Percentiles rank a stretch among this genome's conserved stretches.
phyloP scores from a whole-genome alignment of 1,139 yeast species.

The Hemisphaericaspora xylanilytica region DNA sequence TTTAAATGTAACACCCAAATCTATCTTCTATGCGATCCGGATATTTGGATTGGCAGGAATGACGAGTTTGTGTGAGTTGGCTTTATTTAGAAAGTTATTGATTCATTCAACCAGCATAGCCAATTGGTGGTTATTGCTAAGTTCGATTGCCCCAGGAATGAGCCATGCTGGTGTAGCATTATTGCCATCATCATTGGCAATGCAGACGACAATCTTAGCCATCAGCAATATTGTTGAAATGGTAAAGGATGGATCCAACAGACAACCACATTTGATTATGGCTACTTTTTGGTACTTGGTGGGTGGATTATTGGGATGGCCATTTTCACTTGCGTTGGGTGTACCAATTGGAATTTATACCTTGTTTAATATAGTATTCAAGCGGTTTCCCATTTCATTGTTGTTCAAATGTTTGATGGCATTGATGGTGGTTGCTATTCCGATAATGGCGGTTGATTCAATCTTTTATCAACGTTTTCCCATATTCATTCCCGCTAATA shows the following conservation, averaged over 20 bases:
- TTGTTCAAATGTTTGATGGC: constrained; percentile 17
- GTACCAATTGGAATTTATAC: constrained; percentile 53
- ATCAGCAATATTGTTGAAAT: constrained; percentile 37
- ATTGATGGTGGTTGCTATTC: constrained; percentile 27
- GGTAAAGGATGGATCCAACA: not conserved
- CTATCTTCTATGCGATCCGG: constrained; percentile 54
- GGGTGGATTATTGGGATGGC: constrained; percentile 91
- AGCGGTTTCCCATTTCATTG: constrained; percentile 10
- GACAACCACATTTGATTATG: constrained; percentile 13
- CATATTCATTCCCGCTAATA: constrained; percentile 75
- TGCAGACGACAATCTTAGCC: constrained; percentile 61
- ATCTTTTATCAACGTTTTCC: constrained; percentile 55
- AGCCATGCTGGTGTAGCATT: constrained; percentile 83
- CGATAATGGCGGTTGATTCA: constrained; percentile 55
- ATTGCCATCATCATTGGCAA: constrained; percentile 83
- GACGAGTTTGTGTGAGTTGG: constrained; percentile 54
- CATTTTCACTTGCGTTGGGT: constrained; percentile 70
- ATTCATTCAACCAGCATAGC: constrained; percentile 43
- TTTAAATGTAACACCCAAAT: constrained; percentile 6
- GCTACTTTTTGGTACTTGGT: constrained; percentile 54
- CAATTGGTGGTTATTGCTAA: constrained; percentile 55
- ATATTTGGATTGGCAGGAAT: constrained; percentile 47
- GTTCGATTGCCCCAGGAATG: constrained; percentile 60
- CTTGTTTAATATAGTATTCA: constrained; percentile 12
- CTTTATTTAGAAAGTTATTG: constrained; percentile 45